Percentiles rank a stretch among this genome's conserved stretches.
These are phyloP conservation scores for Brassica carinata DNA, from an alignment of 345 rosid genomes.

Conservation along the genomic window DNA sequence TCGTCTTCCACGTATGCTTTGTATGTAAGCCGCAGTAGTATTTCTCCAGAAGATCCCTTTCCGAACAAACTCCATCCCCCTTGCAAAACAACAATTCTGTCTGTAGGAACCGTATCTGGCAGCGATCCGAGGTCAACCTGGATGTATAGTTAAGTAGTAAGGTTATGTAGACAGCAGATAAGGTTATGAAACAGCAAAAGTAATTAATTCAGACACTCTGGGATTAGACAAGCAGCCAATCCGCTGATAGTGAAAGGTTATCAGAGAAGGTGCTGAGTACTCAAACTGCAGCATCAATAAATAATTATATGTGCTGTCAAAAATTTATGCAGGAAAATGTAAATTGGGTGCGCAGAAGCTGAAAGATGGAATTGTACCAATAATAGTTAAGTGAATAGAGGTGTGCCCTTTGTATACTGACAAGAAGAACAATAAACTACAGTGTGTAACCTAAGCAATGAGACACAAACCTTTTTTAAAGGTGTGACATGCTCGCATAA, in stretches of 20 bases:
- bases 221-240: conserved; percentile 23
- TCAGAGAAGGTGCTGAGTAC: conserved; percentile 22
- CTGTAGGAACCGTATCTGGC: conserved; percentile 93
- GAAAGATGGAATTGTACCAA: not conserved
- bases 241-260: conserved; percentile 10
- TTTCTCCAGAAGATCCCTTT: conserved; percentile 79
- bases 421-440: conserved; percentile 2
- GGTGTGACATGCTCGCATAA: not conserved
- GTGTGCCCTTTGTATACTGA: not conserved
- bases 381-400: conserved; percentile 8
- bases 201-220: not conserved
- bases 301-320: not conserved
- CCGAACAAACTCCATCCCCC: conserved; percentile 82
- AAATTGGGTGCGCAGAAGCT: conserved; percentile 7
- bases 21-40: conserved; percentile 87
- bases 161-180: conserved; percentile 7
- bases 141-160: conserved; percentile 28
- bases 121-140: conserved; percentile 85
- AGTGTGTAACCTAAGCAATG: not conserved
- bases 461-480: not conserved
- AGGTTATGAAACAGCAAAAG: not conserved
- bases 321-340: conserved; percentile 21
- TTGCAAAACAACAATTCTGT: conserved; percentile 66
- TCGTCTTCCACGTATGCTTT: conserved; percentile 98
- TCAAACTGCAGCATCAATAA: conserved; percentile 29